Base-by-base conservation (phyloP, 2,329 filamentous ascomycete species). In the Aspergillus phoenicis region DNA sequence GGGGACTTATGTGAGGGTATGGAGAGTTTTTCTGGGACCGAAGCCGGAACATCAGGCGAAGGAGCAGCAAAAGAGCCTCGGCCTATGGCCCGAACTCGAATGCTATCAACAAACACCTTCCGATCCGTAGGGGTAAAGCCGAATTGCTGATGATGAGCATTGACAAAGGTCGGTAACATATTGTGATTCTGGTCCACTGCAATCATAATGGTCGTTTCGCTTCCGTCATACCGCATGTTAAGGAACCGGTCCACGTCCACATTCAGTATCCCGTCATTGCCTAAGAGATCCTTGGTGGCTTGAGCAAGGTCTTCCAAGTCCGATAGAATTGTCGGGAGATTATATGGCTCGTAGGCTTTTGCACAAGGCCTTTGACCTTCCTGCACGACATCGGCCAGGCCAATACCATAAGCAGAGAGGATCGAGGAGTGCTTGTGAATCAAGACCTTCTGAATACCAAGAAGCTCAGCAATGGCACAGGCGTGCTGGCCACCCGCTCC, bases 401-500 rank as follows among this genome's bases (percentile, higher is more conserved):
- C 91, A 91, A 97, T 96, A 8, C 93, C 93, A 67, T 96, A 96
- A 0, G 93, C 93, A 0, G 92, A 96, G 0, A 97, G 82, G 0
- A 97, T 91, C 0, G 91, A 96, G 0, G 92, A 96, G 74, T 96
- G 96, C 56, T 90, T 83, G 74, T 96, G 93, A 2, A 97, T 84
- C 2, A 97, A 79, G 36, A 96, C 94, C 72, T 94, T 90, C 38
- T 83, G 84, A 68, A 97, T 92, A 0, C 91, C 91, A 2, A 97
- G 81, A 5, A 89, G 89, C 70, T 91, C 87, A 0, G 91, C 93
- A 66, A 97, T 96, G 1, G 91, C 91, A n/a, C 95, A 91, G 1
- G 93, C 93, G 70, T 97, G 93, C 73, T 97, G 93, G 0, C 93
- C 93, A 39, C 93, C 93, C 0, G 93, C 93, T 49, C 93, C 93